A percentile compares a stretch with the other conserved stretches of the same genome.
phyloP scores from a whole-genome alignment of 371 early-diverging fungal species.

The Umbelopsis sp. region DNA sequence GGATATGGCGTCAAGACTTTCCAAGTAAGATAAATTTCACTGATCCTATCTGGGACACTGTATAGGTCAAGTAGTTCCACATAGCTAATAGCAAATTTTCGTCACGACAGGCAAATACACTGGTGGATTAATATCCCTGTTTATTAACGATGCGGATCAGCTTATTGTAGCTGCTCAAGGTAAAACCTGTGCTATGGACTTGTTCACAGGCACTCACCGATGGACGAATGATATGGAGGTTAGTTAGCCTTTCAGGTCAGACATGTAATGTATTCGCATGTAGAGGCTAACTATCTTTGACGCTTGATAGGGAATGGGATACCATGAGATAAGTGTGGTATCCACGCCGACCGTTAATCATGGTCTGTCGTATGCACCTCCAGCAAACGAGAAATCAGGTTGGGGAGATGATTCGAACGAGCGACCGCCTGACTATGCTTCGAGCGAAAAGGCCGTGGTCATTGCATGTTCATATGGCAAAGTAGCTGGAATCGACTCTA shows the following conservation, averaged over 20 bases:
- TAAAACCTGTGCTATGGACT: background rate
- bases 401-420: background rate
- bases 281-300: background rate
- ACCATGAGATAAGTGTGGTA: conserved; percentile 25
- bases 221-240: conserved; percentile 46
- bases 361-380: background rate
- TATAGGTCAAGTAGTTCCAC: background rate
- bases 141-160: conserved; percentile 4
- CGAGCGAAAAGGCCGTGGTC: conserved; percentile 25
- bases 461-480: conserved; percentile 35
- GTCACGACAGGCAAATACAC: background rate
- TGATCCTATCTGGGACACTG: no score
- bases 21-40: background rate
- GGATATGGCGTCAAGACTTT: conserved; percentile 33
- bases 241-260: conserved; percentile 9
- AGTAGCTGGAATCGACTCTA: conserved; percentile 31
- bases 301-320: conserved; percentile 27
- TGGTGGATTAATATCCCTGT: background rate
- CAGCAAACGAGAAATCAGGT: conserved; percentile 5
- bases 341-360: conserved; percentile 23
- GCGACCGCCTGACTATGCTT: conserved; percentile 14
- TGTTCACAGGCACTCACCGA: conserved; percentile 5
- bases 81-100: background rate
- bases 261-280: no score
- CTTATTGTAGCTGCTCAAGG: conserved; percentile 1